Evolutionary conservation across 495 filamentous ascomycete genomes (phyloP).

Genomic region (Geopyxis carbonaria): DNA sequence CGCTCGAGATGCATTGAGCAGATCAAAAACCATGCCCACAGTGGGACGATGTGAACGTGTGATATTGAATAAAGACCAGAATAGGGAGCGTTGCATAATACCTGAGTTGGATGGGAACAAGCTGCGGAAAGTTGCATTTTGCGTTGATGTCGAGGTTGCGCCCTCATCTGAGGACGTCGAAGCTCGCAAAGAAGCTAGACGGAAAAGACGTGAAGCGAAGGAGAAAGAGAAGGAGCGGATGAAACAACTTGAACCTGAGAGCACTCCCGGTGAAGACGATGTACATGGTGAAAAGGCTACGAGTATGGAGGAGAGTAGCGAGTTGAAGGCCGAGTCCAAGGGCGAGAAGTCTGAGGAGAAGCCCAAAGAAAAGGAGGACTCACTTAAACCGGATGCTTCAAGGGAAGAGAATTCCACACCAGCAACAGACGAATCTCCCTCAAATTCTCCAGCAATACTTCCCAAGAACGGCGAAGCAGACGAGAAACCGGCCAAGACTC

Average conservation of each 20-base stretch:
- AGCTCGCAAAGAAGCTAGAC: conserved; percentile 9
- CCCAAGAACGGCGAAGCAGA: conserved; percentile 5
- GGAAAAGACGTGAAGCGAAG: conserved; percentile 9
- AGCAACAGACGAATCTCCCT: neutral
- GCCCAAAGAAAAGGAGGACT: conserved; percentile 45
- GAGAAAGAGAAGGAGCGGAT: conserved; percentile 15
- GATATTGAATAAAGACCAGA: conserved; percentile 70
- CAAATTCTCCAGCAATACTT: neutral
- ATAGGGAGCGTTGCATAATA: conserved; percentile 62
- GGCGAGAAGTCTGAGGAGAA: conserved; percentile 30
- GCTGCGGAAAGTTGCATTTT: conserved; percentile 76
- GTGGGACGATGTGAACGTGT: conserved; percentile 48
- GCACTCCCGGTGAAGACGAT: neutral
- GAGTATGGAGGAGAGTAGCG: no score
- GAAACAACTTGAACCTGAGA: conserved; percentile 7
- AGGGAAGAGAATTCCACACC: conserved; percentile 15
- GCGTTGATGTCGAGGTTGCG: conserved; percentile 93
- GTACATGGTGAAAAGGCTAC: neutral
- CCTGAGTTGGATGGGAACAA: conserved; percentile 64
- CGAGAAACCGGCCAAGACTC: conserved; percentile 32
- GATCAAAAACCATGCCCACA: conserved; percentile 33
- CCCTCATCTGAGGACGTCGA: conserved; percentile 22
- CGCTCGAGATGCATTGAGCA: conserved; percentile 26
- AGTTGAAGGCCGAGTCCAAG: conserved; percentile 11
- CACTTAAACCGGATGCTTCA: conserved; percentile 43